phyloP scores from a whole-genome alignment of 805 yeast species.

The Cephaloascus fragrans region DNA sequence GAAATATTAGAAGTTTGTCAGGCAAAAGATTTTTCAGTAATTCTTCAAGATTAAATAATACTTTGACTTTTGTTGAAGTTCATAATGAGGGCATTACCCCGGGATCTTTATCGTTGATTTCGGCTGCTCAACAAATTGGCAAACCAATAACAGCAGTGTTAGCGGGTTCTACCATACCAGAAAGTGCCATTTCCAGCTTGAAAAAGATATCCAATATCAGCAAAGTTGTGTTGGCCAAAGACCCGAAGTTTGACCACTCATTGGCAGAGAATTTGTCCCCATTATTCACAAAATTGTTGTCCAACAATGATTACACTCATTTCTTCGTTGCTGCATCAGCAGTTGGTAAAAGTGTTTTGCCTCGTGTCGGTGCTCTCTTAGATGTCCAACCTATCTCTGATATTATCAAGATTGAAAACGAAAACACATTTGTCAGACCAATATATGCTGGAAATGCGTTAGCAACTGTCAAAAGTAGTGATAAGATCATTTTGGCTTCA shows the following conservation, averaged over 20 bases:
- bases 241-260: constrained; percentile 51
- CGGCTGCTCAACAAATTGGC: constrained; percentile 72
- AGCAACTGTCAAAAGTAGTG: constrained; percentile 67
- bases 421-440: constrained; percentile 79
- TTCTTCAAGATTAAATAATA: constrained; percentile 19
- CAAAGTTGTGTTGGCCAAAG: constrained; percentile 50
- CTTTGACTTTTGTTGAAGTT: constrained; percentile 71
- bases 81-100: constrained; percentile 47
- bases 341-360: constrained; percentile 77
- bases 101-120: constrained; percentile 59
- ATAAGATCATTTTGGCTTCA: constrained; percentile 59
- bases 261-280: constrained; percentile 80
- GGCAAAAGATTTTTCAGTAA: constrained; percentile 38
- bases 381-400: constrained; percentile 88
- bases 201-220: constrained; percentile 42
- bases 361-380: constrained; percentile 76
- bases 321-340: constrained; percentile 78
- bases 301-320: constrained; percentile 44
- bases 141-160: constrained; percentile 74
- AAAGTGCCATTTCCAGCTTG: constrained; percentile 12
- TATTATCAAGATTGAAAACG: constrained; percentile 54
- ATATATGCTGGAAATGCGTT: constrained; percentile 94
- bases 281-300: constrained; percentile 39
- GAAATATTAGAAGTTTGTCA: not conserved
- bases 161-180: constrained; percentile 41